Base-by-base conservation (phyloP, 2,329 filamentous ascomycete genomes). In the Metarhizium robertsii region DNA sequence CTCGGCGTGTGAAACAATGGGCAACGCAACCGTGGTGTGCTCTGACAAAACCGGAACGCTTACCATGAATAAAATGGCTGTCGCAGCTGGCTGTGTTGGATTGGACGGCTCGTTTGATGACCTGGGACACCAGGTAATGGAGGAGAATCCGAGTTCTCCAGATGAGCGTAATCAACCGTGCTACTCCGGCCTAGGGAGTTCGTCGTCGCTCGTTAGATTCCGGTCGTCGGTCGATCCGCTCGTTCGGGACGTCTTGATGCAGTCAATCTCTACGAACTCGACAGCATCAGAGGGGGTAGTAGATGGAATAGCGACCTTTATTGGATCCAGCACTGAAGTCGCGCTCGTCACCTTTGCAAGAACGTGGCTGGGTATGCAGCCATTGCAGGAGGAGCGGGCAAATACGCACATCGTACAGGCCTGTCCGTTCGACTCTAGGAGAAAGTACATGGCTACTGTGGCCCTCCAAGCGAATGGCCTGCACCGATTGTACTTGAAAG, bases 21-120 rank as follows among this genome's bases (percentile, higher is more conserved):
- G 85, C 2, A 87, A 87, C 62, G 83, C 81, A 2, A 85, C 82
- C 1, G 87, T 86, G 0, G 85, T 92, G 51, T 92, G 88, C 71
- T 91, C 87, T 2, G 88, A 90, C 55, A 71, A 72, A 58, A 72
- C 70, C 6, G 70, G 70, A 30, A 72, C 69, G 11, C 60, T 72
- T 13, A 68, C 66, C 6, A 60, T 62, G 32, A 67, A 67, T 53
- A 61, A 61, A 46, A 68, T 67, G 66, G 63, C 59, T 0, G 65
- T 68, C 4, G 59, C 62, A 7, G 57, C 61, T 38, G 55, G 32
- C 36, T n/a, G 18, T 8, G 4, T 45, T 3, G 52, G 47, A 18
- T 11, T 51, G n/a, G 32, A 38, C 7, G 34, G 45, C 13, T 38
- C n/a, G 3, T 50, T 42, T n/a, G 20, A 42, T 8, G 53, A 32